phyloP scores from a whole-genome alignment of 148 eudicot genomes.

The Heliamphora exappendiculata region DNA sequence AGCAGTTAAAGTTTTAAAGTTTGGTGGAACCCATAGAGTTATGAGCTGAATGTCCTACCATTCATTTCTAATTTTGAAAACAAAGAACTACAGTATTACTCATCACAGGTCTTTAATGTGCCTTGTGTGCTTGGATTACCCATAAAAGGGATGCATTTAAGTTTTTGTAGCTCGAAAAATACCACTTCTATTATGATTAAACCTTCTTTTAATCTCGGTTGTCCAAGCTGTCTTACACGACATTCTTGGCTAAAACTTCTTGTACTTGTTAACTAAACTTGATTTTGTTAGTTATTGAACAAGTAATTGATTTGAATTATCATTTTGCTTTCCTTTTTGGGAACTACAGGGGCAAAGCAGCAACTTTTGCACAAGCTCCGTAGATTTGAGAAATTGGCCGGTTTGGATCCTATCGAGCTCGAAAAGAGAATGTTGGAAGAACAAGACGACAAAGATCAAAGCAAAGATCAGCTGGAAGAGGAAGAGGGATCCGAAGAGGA shows the following conservation, averaged over 20 bases:
- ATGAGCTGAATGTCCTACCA: constrained; percentile 10
- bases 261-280: neutral
- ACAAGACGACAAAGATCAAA: constrained; percentile 19
- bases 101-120: neutral
- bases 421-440: constrained; percentile 57
- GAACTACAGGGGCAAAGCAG: constrained; percentile 55
- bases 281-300: neutral
- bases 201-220: neutral
- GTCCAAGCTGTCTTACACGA: neutral
- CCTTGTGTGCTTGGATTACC: neutral
- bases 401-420: constrained; percentile 71
- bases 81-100: neutral
- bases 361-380: constrained; percentile 61
- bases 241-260: neutral
- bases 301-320: neutral
- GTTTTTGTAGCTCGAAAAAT: neutral
- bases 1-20: constrained; percentile 1
- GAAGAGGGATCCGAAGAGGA: constrained; percentile 12
- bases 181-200: neutral
- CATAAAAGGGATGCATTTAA: neutral
- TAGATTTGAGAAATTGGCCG: constrained; percentile 70
- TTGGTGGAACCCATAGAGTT: constrained; percentile 13
- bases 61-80: neutral
- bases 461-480: neutral
- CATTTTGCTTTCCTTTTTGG: neutral